Base-by-base conservation (phyloP, 768 basidiomycete species). In the Hypholoma fasciculare region DNA sequence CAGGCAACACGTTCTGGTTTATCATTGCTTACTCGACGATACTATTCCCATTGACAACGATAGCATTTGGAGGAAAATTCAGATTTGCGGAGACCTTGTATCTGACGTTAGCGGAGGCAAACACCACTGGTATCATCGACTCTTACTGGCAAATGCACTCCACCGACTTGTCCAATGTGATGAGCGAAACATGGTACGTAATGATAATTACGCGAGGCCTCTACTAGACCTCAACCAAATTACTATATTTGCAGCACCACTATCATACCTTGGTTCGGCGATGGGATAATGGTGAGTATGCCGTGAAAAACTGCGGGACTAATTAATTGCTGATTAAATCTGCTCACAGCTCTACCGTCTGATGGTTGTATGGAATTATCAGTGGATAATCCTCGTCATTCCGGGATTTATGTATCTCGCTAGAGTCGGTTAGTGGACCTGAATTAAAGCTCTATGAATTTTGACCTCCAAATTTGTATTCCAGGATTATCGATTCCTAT, bases 401-500 rank as follows among this genome's bases (percentile, higher is more conserved):
- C 72, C 74, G 34, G 38, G 59, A 12, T 49, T 69, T 9, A 42
- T 73, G 7, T 74, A 76, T 57, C n/a, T 76, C n/a, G 61, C 70
- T 30, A 70, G 70, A 40, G 47, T 74, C 39, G 71, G 77, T 75
- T 52, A 56, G 71, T 58, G 14, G n/a, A 7, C 49, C 23, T 16
- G 1, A 3, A 12, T 44, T 37, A 17, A 12, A 34, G 2, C 51
- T 13, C 14, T 30, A 12, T 30, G 9, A 2, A 11, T 12, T 39
- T 19, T 37, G 13, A n/a, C 46, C 5, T 48, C 27, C 23, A 11
- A 49, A 39, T 23, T 34, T 6, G 2, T 34, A 37, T 5, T 9
- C 8, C 38, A 78, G 76, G 67, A 13, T 59, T 74, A 40, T 75
- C 75, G 8, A 64, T 77, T 16, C 75, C 74, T 9, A 37, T 74